Base-by-base conservation (phyloP, 257 asterid genomes). In the Handroanthus guayacan region DNA sequence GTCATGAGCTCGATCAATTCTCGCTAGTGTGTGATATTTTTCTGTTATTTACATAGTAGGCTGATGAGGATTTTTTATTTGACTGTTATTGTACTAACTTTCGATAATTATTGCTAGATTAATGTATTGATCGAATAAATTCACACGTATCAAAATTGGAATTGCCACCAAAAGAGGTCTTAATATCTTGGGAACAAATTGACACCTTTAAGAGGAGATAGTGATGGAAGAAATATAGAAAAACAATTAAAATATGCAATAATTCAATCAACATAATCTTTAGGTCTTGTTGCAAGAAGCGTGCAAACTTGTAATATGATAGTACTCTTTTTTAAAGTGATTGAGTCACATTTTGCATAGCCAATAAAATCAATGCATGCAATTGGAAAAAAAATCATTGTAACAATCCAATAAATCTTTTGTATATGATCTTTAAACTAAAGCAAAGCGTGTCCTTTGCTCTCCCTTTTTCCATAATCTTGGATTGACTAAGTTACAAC, bases 401-500 rank as follows among this genome's bases (percentile, higher is more conserved):
- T 9, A 67, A 51, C 36, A 14, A 58, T 48, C 39, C 5, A 51
- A 44, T 60, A 71, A 75, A 72, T 81, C 52, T 77, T 75, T 55
- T 56, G 62, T 44, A 20, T 74, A 58, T 44, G 65, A 82, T 78
- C 75, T 73, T 81, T 58, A 44, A 62, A 72, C 61, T 25, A 80
- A 80, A 82, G 83, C 69, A 47, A 77, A 75, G 71, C 74, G 51
- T 75, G 83, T 62, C 75, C 44, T 37, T 75, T 68, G 66, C 61
- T 58, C 60, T 45, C 55, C 2, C 47, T 56, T 78, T 82, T 34
- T 80, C 69, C 74, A 67, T 58, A 66, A 74, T 71, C 55, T 81
- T 78, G 76, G 79, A 78, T 83, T 66, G 84, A 81, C 82, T 62
- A 78, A 57, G 56, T 51, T 67, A 36, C 80, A 51, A 74, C 41